Conservation (phyloP, 2,329 filamentous ascomycete species). For the Penicillium sp. region DNA sequence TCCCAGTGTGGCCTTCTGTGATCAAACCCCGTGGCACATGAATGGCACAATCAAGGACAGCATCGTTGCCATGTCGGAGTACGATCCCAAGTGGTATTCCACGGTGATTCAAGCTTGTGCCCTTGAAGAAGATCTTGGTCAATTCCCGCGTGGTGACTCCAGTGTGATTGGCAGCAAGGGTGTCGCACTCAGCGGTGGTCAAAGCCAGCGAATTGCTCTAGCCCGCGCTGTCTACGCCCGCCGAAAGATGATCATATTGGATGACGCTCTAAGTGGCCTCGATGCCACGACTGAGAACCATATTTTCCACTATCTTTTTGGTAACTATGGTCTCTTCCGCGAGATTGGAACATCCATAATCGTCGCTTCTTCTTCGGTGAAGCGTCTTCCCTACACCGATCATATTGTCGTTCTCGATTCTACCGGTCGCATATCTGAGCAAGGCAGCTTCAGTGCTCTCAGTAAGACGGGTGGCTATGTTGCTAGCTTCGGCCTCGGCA, state of each 20-base stretch:
- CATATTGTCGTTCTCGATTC: conserved; percentile 42
- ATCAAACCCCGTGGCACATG: conserved; percentile 43
- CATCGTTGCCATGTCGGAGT: conserved; percentile 38
- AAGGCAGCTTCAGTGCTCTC: conserved; percentile 41
- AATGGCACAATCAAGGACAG: conserved; percentile 43
- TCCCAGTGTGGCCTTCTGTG: conserved; percentile 40
- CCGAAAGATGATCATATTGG: conserved; percentile 49
- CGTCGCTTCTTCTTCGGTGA: conserved; percentile 40
- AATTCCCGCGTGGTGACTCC: conserved; percentile 42
- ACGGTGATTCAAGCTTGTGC: conserved; percentile 38
- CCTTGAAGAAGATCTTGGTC: conserved; percentile 39
- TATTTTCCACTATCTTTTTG: conserved; percentile 49
- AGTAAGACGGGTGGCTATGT: conserved; percentile 41
- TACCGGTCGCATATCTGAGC: conserved; percentile 41
- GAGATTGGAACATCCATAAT: conserved; percentile 41
- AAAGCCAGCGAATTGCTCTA: conserved; percentile 54
- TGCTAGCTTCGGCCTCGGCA: conserved; percentile 37
- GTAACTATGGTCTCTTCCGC: conserved; percentile 46
- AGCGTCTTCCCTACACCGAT: conserved; percentile 44
- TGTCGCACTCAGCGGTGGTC: conserved; percentile 52
- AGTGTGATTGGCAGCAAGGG: conserved; percentile 53
- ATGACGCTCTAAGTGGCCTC: conserved; percentile 53
- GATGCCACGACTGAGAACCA: conserved; percentile 50
- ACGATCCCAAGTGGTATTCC: conserved; percentile 39
- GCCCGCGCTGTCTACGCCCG: conserved; percentile 53